phyloP scores from a whole-genome alignment of 1,284 basidiomycete genomes.

The Pseudozyma sp. region DNA sequence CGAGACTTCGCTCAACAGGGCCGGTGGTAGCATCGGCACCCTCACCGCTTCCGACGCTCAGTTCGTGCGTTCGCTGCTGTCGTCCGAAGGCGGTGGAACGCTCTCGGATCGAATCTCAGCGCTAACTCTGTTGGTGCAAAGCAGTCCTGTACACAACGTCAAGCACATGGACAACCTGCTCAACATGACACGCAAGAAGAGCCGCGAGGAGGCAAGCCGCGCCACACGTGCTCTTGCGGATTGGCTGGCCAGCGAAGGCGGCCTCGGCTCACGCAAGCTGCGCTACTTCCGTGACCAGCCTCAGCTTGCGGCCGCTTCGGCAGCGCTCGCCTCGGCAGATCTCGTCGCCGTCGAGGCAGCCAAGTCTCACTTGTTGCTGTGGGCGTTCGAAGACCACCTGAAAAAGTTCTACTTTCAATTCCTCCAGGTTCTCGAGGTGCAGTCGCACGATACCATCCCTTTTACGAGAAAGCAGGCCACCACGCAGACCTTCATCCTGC shows the following conservation, averaged over 20 bases:
- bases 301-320: slow-evolving; percentile 74
- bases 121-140: slow-evolving; percentile 88
- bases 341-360: slow-evolving; percentile 43
- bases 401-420: slow-evolving; percentile 97
- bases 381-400: slow-evolving; percentile 95
- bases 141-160: slow-evolving; percentile 87
- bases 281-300: slow-evolving; percentile 93
- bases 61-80: slow-evolving; percentile 65
- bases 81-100: slow-evolving; percentile 72
- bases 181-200: slow-evolving; percentile 88
- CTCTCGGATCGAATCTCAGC: slow-evolving; percentile 93
- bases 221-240: slow-evolving; percentile 90
- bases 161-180: slow-evolving; percentile 72
- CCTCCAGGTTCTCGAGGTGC: slow-evolving; percentile 87
- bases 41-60: slow-evolving; percentile 62
- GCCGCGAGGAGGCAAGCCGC: slow-evolving; percentile 88
- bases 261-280: slow-evolving; percentile 78
- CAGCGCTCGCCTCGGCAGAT: slow-evolving; percentile 31
- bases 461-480: slow-evolving; percentile 88
- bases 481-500: slow-evolving; percentile 77
- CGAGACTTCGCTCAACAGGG: slow-evolving; percentile 52
- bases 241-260: slow-evolving; percentile 83
- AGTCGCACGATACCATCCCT: slow-evolving; percentile 86
- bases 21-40: slow-evolving; percentile 56
- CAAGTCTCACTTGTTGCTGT: slow-evolving; percentile 78